phyloP scores from a whole-genome alignment of 192 early-diverging fungal species.

The Jimgerdemannia flammicorona region DNA sequence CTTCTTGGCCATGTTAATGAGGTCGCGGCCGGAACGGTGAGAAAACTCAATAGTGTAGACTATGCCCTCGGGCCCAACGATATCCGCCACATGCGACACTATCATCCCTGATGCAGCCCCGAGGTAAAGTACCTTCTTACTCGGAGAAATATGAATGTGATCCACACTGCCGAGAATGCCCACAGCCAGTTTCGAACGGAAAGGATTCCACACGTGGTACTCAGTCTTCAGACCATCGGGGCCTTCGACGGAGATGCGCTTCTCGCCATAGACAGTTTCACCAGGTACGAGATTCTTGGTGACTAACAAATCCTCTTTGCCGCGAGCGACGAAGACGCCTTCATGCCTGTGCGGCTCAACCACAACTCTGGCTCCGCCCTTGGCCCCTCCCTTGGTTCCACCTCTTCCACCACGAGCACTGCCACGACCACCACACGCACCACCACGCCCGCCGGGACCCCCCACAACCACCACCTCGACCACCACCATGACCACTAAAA shows the following conservation, averaged over 20 bases:
- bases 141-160: conserved; percentile 90
- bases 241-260: conserved; percentile 95
- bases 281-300: conserved; percentile 99
- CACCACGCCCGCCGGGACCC: conserved; percentile 56
- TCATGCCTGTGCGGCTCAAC: conserved; percentile 97
- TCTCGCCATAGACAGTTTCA: conserved; percentile 97
- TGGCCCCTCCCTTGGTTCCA: conserved; percentile 73
- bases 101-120: conserved; percentile 94
- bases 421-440: conserved; percentile 46
- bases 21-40: conserved; percentile 96
- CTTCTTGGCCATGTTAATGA: conserved; percentile 99
- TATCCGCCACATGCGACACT: conserved; percentile 96
- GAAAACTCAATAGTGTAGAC: conserved; percentile 99
- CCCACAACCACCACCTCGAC: conserved; percentile 44
- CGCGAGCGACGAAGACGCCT: conserved; percentile 92
- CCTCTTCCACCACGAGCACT: conserved; percentile 39
- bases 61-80: conserved; percentile 92
- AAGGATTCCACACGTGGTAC: conserved; percentile 99
- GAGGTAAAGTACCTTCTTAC: conserved; percentile 97
- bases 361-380: conserved; percentile 91
- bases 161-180: conserved; percentile 96
- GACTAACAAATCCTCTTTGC: conserved; percentile 97
- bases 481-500: conserved; percentile 23
- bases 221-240: conserved; percentile 93
- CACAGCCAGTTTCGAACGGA: conserved; percentile 98